Conservation (phyloP, 345 rosid genomes). For the Populus nigra region DNA sequence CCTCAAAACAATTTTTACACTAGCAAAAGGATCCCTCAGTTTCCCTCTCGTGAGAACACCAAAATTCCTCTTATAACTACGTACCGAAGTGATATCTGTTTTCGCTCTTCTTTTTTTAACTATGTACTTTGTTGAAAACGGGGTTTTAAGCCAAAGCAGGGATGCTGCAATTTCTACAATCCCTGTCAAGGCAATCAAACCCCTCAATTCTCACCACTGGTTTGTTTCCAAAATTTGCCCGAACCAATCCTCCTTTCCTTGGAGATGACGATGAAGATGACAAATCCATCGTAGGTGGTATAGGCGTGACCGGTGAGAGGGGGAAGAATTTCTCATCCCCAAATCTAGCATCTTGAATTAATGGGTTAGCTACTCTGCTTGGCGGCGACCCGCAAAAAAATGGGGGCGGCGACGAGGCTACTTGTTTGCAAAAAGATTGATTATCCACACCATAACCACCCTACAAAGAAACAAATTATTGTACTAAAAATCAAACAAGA, state of each 20-base stretch:
- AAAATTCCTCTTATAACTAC: slow-evolving; percentile 24
- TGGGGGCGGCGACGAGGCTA: slow-evolving; percentile 75
- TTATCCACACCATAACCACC: slow-evolving; percentile 55
- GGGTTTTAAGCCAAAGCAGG: slow-evolving; percentile 64
- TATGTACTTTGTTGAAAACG: slow-evolving; percentile 29
- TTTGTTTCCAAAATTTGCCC: slow-evolving; percentile 74
- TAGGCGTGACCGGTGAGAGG: slow-evolving; percentile 32
- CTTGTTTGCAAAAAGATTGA: slow-evolving; percentile 45
- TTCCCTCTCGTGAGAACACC: slow-evolving; percentile 18
- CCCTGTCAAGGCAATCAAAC: slow-evolving; percentile 91
- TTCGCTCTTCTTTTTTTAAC: slow-evolving; percentile 6
- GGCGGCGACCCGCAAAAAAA: slow-evolving; percentile 96
- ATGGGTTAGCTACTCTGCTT: slow-evolving; percentile 97
- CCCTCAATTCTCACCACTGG: slow-evolving; percentile 88
- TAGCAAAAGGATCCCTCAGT: slow-evolving; percentile 23
- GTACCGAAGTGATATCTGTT: slow-evolving; percentile 10
- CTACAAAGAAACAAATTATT: slow-evolving; percentile 25
- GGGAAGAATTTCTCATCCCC: slow-evolving; percentile 54
- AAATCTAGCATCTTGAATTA: slow-evolving; percentile 80
- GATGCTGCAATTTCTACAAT: slow-evolving; percentile 66
- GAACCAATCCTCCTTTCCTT: slow-evolving; percentile 65
- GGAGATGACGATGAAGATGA: slow-evolving; percentile 54
- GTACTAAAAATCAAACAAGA: neutral
- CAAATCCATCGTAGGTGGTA: slow-evolving; percentile 26
- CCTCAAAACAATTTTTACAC: slow-evolving; percentile 42